Evolutionary conservation across 106 monocot genomes (phyloP), one percentile per base, ranked within the genome.

Genomic region (Dactylorhiza incarnata): DNA sequence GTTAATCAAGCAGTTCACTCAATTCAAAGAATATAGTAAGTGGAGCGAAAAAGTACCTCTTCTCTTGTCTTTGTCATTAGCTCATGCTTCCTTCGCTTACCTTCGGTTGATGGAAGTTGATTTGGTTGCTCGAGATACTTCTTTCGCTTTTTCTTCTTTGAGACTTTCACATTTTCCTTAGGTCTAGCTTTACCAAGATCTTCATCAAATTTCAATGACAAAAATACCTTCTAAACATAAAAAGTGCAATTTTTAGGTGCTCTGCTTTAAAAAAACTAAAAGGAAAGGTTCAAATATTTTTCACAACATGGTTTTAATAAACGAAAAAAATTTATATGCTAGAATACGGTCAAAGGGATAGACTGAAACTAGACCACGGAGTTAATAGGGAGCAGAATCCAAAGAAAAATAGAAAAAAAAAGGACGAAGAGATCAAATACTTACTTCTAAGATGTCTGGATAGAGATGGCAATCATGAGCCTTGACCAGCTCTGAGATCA

Each of bases 141-240:
- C 76, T 82, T 82, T 51, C 76, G 69, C 75, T 75, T 91, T 74
- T 82, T 86, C 53, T 92, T 99, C 72, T 84, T 94, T 45, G 72
- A 47, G n/a, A 22, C 0, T 80, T 81, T 94, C 14, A 13, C 51
- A 12, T 84, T 85, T 55, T 85, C 75, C 67, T 23, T 71, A 15
- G 52, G 71, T 63, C 87, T 76, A 47, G 80, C 80, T 52, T 81
- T 94, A 19, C 91, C 84, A 86, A 99, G 76, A 82, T 94, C 89
- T 71, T 99, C 99, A 77, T 99, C 99, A 85, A 94, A 99, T 72
- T 55, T 82, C 83, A 99, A 83, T 61, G 84, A 88, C 56, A 94
- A 81, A 76, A 99, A 92, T 45, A 99, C 94, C 99, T 99, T 25
- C 37, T 5, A 78, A 77, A 69, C 20, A 54, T 73, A 0, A 45